Conservation (phyloP, 257 asterid genomes). For the Craterostigma plantagineum region DNA sequence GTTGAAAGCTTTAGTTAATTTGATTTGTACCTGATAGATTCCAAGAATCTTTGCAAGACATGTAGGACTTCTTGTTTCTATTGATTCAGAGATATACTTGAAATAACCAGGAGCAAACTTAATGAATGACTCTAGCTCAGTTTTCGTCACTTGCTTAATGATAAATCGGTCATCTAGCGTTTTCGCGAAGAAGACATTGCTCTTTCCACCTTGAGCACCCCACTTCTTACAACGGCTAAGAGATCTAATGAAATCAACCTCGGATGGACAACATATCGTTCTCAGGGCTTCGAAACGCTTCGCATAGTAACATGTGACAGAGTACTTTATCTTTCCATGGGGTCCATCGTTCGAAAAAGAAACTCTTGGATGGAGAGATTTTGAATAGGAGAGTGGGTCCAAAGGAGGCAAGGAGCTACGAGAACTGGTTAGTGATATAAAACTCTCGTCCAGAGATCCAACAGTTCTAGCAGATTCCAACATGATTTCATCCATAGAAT, state of each 20-base stretch:
- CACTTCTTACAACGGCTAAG: slow-evolving; percentile 90
- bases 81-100: slow-evolving; percentile 65
- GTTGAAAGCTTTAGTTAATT: background rate
- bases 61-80: slow-evolving; percentile 59
- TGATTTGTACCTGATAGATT: slow-evolving; percentile 20
- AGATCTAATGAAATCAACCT: slow-evolving; percentile 58
- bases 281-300: slow-evolving; percentile 74
- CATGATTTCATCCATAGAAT: slow-evolving; percentile 34
- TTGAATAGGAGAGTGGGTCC: slow-evolving; percentile 41
- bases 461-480: slow-evolving; percentile 46
- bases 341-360: slow-evolving; percentile 50
- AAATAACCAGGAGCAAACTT: slow-evolving; percentile 85
- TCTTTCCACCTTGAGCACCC: slow-evolving; percentile 99
- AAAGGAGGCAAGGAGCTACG: slow-evolving; percentile 39
- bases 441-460: slow-evolving; percentile 47
- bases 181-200: slow-evolving; percentile 82
- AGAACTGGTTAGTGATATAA: slow-evolving; percentile 26
- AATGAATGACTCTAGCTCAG: slow-evolving; percentile 86
- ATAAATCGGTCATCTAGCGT: slow-evolving; percentile 80
- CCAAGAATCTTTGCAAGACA: slow-evolving; percentile 76
- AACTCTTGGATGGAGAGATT: slow-evolving; percentile 51
- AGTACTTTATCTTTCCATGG: slow-evolving; percentile 57
- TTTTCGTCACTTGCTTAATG: slow-evolving; percentile 82
- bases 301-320: slow-evolving; percentile 71
- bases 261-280: slow-evolving; percentile 78